Conservation (phyloP, 169 alveolate genomes). For the Plasmodium coatneyi region DNA sequence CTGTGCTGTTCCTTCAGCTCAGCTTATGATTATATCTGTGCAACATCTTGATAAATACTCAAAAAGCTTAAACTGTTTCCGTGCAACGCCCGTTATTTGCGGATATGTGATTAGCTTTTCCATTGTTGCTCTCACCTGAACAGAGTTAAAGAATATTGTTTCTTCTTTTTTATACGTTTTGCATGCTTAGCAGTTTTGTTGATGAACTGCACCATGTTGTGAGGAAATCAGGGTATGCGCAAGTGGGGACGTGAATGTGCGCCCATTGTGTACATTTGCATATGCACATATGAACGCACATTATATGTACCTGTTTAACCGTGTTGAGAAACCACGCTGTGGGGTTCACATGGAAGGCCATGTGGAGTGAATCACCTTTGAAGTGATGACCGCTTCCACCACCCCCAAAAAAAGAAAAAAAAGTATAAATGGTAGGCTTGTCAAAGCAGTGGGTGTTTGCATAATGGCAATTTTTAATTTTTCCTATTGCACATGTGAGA, state of each 20-base stretch:
- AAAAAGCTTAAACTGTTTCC: background rate
- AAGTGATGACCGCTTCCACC: background rate
- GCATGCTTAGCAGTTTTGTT: slow-evolving; percentile 22
- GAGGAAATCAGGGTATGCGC: background rate
- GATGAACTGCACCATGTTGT: background rate
- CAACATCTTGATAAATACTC: background rate
- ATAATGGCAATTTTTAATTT: background rate
- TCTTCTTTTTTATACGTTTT: slow-evolving; percentile 1
- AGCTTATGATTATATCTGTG: slow-evolving; percentile 5
- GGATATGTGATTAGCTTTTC: background rate
- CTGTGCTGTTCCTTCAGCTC: background rate
- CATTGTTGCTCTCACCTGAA: background rate
- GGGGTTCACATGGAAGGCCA: background rate
- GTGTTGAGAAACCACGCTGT: background rate
- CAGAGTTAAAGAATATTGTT: background rate
- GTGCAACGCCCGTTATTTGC: background rate
- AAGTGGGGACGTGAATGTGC: background rate
- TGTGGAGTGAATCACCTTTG: background rate
- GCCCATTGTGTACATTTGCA: background rate
- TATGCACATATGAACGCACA: background rate
- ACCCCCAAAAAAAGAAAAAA: background rate
- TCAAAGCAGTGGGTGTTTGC: background rate
- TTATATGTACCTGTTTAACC: background rate
- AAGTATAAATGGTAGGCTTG: background rate
- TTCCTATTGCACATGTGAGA: background rate